A percentile compares a stretch with the other conserved stretches of the same genome.
These are phyloP conservation scores for Blastobotrys petasosporus DNA, from an alignment of 1,139 yeast species.

Conservation along the genomic window DNA sequence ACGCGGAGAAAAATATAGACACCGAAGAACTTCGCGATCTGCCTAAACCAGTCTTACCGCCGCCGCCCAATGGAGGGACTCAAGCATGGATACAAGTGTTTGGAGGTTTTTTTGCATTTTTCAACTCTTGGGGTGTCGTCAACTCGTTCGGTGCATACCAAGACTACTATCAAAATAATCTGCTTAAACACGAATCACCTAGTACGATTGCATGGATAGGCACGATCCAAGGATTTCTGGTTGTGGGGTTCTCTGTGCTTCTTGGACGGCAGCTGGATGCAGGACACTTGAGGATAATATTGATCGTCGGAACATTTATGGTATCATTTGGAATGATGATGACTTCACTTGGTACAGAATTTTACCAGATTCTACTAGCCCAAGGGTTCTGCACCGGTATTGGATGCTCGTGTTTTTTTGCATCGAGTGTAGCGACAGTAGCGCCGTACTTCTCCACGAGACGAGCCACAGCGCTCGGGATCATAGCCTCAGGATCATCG, in stretches of 20 bases:
- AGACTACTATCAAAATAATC: slow-evolving; percentile 46
- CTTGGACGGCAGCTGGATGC: slow-evolving; percentile 56
- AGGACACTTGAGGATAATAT: slow-evolving; percentile 26
- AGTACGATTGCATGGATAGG: slow-evolving; percentile 60
- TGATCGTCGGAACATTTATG: slow-evolving; percentile 43
- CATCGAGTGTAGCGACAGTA: slow-evolving; percentile 35
- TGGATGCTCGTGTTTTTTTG: slow-evolving; percentile 37
- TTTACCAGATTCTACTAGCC: slow-evolving; percentile 30
- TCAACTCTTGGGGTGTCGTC: slow-evolving; percentile 49
- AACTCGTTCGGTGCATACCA: slow-evolving; percentile 59
- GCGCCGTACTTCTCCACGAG: slow-evolving; percentile 48
- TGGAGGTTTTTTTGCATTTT: neutral
- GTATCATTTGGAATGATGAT: slow-evolving; percentile 45
- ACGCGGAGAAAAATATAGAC: too few relatives aligned
- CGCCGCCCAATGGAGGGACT: neutral
- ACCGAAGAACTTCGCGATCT: too few relatives aligned
- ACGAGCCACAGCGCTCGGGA: slow-evolving; percentile 50
- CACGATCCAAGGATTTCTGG: slow-evolving; percentile 48
- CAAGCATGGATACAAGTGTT: neutral
- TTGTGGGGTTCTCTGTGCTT: slow-evolving; percentile 50
- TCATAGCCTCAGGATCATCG: slow-evolving; percentile 57
- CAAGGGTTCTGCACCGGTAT: slow-evolving; percentile 52
- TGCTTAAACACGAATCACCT: slow-evolving; percentile 38
- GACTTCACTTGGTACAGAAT: slow-evolving; percentile 44
- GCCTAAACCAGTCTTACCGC: neutral